Conservation (phyloP, 2,329 filamentous ascomycete species). For the Scopulariopsis brevicaulis region DNA sequence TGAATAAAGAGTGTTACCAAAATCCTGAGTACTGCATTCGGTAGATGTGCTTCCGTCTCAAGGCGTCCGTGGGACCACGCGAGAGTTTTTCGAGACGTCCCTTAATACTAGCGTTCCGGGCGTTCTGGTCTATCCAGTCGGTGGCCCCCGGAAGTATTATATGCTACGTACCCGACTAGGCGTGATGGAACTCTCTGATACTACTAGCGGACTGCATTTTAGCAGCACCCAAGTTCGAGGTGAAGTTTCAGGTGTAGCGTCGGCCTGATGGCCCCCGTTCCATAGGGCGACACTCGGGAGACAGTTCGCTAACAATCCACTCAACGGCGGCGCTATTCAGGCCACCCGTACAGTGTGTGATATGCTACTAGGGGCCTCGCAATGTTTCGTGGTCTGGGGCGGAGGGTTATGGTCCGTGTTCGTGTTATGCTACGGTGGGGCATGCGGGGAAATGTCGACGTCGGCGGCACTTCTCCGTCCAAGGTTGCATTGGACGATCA, state of each 20-base stretch:
- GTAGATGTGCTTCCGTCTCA: not conserved
- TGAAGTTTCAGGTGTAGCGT: too few relatives aligned
- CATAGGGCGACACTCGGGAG: too few relatives aligned
- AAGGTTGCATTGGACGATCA: not conserved
- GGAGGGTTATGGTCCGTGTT: not conserved
- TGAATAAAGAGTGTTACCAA: not conserved
- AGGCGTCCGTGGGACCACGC: not conserved
- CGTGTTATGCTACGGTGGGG: not conserved
- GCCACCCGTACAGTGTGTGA: not conserved
- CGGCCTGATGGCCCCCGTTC: too few relatives aligned
- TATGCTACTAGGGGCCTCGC: not conserved
- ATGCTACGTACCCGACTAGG: too few relatives aligned
- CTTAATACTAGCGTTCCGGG: not conserved
- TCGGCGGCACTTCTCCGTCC: not conserved
- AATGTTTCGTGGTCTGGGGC: not conserved
- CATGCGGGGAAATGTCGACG: not conserved
- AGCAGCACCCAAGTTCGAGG: too few relatives aligned
- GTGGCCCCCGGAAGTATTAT: too few relatives aligned
- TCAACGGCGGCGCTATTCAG: too few relatives aligned
- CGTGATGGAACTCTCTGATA: too few relatives aligned
- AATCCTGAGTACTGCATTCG: not conserved
- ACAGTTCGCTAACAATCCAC: too few relatives aligned
- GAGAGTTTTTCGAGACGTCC: not conserved
- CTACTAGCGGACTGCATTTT: too few relatives aligned
- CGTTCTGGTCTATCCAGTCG: not conserved